Conservation (phyloP, 2,329 filamentous ascomycete genomes). For the Magnaporthales sp. region DNA sequence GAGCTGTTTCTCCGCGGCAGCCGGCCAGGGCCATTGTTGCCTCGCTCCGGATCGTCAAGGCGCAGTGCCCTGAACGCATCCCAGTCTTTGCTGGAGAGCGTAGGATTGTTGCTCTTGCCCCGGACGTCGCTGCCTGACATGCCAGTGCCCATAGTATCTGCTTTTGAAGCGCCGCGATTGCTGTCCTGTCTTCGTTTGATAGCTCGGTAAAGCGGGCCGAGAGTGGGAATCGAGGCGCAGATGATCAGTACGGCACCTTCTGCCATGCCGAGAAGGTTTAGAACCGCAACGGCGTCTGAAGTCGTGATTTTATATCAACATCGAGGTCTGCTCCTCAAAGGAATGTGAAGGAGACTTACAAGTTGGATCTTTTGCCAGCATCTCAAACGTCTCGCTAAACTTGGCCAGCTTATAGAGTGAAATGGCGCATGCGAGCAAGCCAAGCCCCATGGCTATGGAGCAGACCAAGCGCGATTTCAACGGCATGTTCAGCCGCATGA, state of each 20-base stretch:
- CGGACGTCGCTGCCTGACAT: not conserved
- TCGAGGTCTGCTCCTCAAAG: not conserved
- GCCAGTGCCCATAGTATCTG: not conserved
- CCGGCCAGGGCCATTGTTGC: not conserved
- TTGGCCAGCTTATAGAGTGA: slow-evolving; percentile 20
- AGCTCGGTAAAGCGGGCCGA: slow-evolving; percentile 17
- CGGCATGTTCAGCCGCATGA: slow-evolving; percentile 23
- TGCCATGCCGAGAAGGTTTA: slow-evolving; percentile 18
- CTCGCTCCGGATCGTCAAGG: not conserved
- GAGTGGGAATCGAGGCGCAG: slow-evolving; percentile 19
- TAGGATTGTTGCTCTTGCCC: not conserved
- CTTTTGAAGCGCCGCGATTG: not conserved
- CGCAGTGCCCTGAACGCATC: not conserved
- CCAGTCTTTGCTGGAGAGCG: not conserved
- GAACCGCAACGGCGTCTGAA: slow-evolving; percentile 16
- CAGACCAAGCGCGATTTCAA: slow-evolving; percentile 17
- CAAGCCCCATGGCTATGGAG: slow-evolving; percentile 16
- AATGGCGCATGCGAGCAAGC: slow-evolving; percentile 17
- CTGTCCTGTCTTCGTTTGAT: not conserved
- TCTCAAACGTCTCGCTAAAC: slow-evolving; percentile 15
- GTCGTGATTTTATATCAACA: slow-evolving; percentile 1
- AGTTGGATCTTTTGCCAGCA: slow-evolving; percentile 17
- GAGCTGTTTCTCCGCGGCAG: not conserved
- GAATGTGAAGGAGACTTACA: slow-evolving; percentile 14
- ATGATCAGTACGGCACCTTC: slow-evolving; percentile 14